Conservation (phyloP, 2,329 filamentous ascomycete genomes). For the Botrytis byssoidea region DNA sequence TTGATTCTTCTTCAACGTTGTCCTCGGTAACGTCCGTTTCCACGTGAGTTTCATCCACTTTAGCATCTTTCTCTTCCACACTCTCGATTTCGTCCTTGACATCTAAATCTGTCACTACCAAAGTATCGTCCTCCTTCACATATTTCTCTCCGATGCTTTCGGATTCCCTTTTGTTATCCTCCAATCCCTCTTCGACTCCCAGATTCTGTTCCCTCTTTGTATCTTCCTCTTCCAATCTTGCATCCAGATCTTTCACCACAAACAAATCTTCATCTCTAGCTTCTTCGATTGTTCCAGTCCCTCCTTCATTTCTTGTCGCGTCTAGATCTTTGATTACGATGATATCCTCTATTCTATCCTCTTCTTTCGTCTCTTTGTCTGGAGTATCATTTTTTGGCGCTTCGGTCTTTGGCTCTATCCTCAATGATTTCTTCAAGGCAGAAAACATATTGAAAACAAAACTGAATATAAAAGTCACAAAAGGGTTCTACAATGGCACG, state of each 20-base stretch:
- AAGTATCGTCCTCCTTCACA: not conserved
- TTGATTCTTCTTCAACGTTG: not conserved
- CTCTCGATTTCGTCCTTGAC: not conserved
- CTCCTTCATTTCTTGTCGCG: not conserved
- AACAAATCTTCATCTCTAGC: not conserved
- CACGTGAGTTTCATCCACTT: not conserved
- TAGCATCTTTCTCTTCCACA: not conserved
- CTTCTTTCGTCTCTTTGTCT: not conserved
- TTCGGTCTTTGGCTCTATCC: conserved; percentile 4
- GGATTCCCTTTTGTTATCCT: not conserved
- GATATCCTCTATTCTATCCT: not conserved
- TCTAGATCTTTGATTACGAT: conserved; percentile 10
- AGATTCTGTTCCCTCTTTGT: not conserved
- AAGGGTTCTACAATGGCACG: not conserved
- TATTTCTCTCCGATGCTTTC: not conserved
- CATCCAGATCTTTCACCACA: conserved; percentile 8
- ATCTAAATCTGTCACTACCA: conserved; percentile 1
- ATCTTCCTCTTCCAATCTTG: not conserved
- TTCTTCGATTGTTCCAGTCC: not conserved
- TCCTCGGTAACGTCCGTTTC: not conserved
- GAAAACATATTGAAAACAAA: conserved; percentile 11
- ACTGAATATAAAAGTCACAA: not conserved
- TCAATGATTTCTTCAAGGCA: conserved; percentile 5
- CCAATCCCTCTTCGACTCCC: not conserved
- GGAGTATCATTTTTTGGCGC: not conserved